phyloP scores from a whole-genome alignment of 2,329 filamentous ascomycete genomes.

The Orbilia oligospora region DNA sequence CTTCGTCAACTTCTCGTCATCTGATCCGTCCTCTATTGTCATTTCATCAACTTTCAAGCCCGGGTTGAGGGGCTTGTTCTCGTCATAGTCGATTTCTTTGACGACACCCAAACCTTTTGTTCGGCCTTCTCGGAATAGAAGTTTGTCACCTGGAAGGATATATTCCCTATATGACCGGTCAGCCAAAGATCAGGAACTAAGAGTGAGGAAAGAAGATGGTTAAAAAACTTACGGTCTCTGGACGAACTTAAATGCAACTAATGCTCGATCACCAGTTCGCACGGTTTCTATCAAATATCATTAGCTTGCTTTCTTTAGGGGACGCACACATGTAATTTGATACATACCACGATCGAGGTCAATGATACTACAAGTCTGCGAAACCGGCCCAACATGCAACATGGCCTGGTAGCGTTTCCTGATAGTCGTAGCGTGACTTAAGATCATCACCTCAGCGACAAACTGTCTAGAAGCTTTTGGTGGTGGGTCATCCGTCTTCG shows the following conservation, averaged over 20 bases:
- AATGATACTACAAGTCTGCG: slow-evolving; percentile 96
- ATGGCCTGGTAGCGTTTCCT: slow-evolving; percentile 98
- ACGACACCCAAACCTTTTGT: slow-evolving; percentile 97
- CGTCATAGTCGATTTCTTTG: slow-evolving; percentile 89
- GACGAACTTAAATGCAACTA: slow-evolving; percentile 93
- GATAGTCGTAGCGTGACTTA: slow-evolving; percentile 96
- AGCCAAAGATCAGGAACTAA: background rate
- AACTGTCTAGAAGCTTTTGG: slow-evolving; percentile 83
- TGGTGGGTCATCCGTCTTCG: slow-evolving; percentile 79
- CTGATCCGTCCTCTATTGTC: slow-evolving; percentile 24
- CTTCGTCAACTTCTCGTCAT: slow-evolving; percentile 46
- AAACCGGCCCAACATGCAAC: slow-evolving; percentile 94
- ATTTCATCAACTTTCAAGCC: slow-evolving; percentile 40
- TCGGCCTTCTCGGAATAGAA: slow-evolving; percentile 92
- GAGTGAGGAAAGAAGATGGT: no score
- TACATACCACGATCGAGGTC: slow-evolving; percentile 86
- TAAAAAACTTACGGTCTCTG: slow-evolving; percentile 76
- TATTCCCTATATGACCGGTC: slow-evolving; percentile 74
- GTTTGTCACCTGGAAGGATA: slow-evolving; percentile 85
- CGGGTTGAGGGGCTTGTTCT: slow-evolving; percentile 65
- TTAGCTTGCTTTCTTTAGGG: background rate
- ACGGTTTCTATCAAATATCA: slow-evolving; percentile 74
- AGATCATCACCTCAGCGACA: slow-evolving; percentile 88
- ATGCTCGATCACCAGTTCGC: slow-evolving; percentile 91
- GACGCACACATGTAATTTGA: background rate